These are phyloP conservation scores for Cercophora sp. DNA, from an alignment of 495 filamentous ascomycete species.

Conservation along the genomic window DNA sequence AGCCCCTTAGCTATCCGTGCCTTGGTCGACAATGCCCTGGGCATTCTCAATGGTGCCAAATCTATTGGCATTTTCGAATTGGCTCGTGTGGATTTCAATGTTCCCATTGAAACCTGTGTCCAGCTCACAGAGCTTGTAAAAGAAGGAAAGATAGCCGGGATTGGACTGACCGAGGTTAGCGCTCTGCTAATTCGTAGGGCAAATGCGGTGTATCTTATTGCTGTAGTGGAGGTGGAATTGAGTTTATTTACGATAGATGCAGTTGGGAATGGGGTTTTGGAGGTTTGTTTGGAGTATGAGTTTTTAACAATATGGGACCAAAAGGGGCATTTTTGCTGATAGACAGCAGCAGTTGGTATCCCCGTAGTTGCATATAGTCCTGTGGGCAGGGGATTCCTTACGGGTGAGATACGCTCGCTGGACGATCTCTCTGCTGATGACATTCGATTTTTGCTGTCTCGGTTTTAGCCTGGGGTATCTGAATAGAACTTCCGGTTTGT, in stretches of 20 bases:
- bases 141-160: conserved; percentile 40
- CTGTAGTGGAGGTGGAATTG: conserved; percentile 23
- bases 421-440: conserved; percentile 65
- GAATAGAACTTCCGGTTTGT: conserved; percentile 72
- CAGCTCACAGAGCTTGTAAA: conserved; percentile 21
- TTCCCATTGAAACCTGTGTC: conserved; percentile 20
- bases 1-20: conserved; percentile 57
- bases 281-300: conserved; percentile 34
- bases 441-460: conserved; percentile 50
- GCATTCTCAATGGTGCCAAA: conserved; percentile 62
- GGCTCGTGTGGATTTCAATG: conserved; percentile 49
- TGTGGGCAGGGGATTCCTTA: conserved; percentile 53
- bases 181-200: conserved; percentile 29
- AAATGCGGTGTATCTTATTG: conserved; percentile 21
- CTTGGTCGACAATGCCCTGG: conserved; percentile 63
- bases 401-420: conserved; percentile 57
- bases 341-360: conserved; percentile 45
- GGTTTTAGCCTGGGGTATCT: conserved; percentile 69
- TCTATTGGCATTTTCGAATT: conserved; percentile 76
- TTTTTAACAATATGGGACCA: not conserved
- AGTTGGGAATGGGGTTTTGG: not conserved
- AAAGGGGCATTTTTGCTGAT: not conserved
- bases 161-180: conserved; percentile 37
- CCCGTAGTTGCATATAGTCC: conserved; percentile 62
- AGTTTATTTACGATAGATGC: conserved; percentile 19